phyloP scores from a whole-genome alignment of 768 basidiomycete species.

The Gymnopilus dilepis region DNA sequence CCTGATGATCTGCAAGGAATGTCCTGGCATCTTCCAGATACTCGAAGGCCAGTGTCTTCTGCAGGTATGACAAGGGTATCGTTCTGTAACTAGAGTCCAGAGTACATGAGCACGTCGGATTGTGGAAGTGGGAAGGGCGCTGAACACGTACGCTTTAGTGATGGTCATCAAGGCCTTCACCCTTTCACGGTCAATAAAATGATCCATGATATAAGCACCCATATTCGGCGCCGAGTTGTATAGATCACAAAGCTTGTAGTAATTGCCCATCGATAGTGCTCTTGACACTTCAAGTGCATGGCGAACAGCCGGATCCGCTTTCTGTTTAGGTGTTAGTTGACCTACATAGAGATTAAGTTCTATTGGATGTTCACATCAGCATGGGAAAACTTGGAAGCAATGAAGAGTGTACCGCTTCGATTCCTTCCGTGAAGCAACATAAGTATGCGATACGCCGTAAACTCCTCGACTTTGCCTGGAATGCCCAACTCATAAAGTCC shows the following conservation, averaged over 20 bases:
- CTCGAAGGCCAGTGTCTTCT: conserved; percentile 87
- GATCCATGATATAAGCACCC: conserved; percentile 99
- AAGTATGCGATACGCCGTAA: conserved; percentile 95
- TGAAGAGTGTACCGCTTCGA: conserved; percentile 74
- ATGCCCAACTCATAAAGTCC: conserved; percentile 93
- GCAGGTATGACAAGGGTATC: conserved; percentile 77
- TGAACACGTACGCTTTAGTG: conserved; percentile 82
- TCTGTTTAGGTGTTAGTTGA: conserved; percentile 95
- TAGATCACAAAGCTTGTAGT: conserved; percentile 87
- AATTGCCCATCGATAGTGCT: conserved; percentile 91
- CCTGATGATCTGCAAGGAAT: conserved; percentile 76
- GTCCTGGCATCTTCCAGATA: conserved; percentile 59
- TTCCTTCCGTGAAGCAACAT: conserved; percentile 95
- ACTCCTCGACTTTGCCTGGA: conserved; percentile 92
- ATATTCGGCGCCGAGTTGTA: conserved; percentile 90
- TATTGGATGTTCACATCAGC: conserved; percentile 34
- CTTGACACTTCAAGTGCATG: conserved; percentile 92
- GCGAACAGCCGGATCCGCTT: conserved; percentile 74
- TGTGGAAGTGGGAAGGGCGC: background rate
- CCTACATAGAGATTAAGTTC: conserved; percentile 97
- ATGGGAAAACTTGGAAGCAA: background rate
- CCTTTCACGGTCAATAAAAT: conserved; percentile 93
- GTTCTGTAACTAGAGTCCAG: conserved; percentile 70
- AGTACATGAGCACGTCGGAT: conserved; percentile 7
- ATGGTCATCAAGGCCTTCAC: conserved; percentile 87